These are phyloP conservation scores for Ophiostoma novo-ulmi DNA, from an alignment of 2,329 filamentous ascomycete genomes.

Conservation along the genomic window DNA sequence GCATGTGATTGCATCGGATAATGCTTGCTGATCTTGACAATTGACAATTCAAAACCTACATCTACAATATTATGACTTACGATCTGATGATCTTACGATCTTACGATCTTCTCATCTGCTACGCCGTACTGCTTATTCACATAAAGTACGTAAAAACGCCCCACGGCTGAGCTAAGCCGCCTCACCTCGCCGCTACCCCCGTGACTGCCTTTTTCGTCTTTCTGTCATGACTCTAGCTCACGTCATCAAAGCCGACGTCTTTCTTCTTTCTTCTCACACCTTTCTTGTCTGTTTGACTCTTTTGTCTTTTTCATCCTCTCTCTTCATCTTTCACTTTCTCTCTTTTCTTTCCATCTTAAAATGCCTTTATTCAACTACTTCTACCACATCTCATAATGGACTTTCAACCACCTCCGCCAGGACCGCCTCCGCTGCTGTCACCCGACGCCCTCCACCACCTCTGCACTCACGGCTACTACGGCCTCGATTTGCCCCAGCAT, in stretches of 20 bases:
- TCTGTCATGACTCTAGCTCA: background rate
- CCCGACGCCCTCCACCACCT: slow-evolving; percentile 25
- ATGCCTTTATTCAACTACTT: too few relatives aligned
- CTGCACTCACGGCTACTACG: slow-evolving; percentile 28
- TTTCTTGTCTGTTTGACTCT: background rate
- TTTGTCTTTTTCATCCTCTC: background rate
- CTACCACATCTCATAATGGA: background rate
- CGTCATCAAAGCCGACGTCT: background rate
- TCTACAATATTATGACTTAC: too few relatives aligned
- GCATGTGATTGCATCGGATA: background rate
- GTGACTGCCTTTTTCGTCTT: background rate
- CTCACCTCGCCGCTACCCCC: background rate
- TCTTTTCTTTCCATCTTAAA: too few relatives aligned
- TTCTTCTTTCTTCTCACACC: background rate
- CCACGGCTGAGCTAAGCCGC: slow-evolving; percentile 5
- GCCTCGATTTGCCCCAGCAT: slow-evolving; percentile 23
- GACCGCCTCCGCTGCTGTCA: slow-evolving; percentile 28
- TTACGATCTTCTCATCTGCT: background rate
- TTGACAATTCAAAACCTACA: too few relatives aligned
- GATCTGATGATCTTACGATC: too few relatives aligned
- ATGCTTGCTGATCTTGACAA: background rate
- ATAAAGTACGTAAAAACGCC: background rate
- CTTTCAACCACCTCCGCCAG: slow-evolving; percentile 22
- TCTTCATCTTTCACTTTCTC: too few relatives aligned
- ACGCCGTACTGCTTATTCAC: background rate